Percentiles rank a stretch among this genome's conserved stretches.
Evolutionary conservation across 1,284 basidiomycete genomes (phyloP).

Genomic region (Cutaneotrichosporon sp.): DNA sequence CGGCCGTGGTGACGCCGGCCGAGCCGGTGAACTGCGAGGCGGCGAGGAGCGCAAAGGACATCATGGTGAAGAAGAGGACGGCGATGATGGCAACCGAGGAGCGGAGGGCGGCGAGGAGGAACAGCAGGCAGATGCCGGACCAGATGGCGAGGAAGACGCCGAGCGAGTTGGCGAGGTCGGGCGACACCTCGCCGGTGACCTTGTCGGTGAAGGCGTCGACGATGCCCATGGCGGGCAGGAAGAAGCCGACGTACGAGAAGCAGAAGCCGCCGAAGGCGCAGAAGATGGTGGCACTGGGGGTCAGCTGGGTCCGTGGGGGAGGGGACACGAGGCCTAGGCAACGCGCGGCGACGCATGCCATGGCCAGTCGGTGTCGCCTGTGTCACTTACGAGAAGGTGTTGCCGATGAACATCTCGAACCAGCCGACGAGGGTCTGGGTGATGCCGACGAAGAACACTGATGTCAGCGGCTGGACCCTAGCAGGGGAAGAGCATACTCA

Average conservation of each 20-base stretch:
- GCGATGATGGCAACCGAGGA: conserved; percentile 25
- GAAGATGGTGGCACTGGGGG: conserved; percentile 23
- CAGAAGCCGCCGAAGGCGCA: conserved; percentile 23
- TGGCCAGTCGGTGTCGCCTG: not conserved
- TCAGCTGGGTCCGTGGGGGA: not conserved
- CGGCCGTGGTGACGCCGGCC: conserved; percentile 4
- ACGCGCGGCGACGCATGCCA: too few species aligned
- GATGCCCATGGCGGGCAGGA: conserved; percentile 16
- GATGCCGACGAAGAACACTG: conserved; percentile 24
- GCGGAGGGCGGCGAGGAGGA: conserved; percentile 23
- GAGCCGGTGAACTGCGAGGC: conserved; percentile 9
- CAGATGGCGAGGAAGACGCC: conserved; percentile 22
- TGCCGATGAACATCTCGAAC: conserved; percentile 31
- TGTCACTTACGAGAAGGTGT: conserved; percentile 20
- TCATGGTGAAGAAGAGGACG: conserved; percentile 17
- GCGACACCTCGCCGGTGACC: conserved; percentile 21
- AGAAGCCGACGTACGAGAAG: conserved; percentile 21
- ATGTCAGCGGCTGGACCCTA: not conserved
- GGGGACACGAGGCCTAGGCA: not conserved
- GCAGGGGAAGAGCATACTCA: not conserved
- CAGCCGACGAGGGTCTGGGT: conserved; percentile 26
- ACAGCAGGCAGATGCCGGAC: conserved; percentile 22
- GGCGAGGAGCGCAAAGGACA: conserved; percentile 17
- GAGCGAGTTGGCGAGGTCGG: conserved; percentile 20
- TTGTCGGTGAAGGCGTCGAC: conserved; percentile 17